Conservation (phyloP, 148 eudicot species). For the Tetragonia tetragonoides region DNA sequence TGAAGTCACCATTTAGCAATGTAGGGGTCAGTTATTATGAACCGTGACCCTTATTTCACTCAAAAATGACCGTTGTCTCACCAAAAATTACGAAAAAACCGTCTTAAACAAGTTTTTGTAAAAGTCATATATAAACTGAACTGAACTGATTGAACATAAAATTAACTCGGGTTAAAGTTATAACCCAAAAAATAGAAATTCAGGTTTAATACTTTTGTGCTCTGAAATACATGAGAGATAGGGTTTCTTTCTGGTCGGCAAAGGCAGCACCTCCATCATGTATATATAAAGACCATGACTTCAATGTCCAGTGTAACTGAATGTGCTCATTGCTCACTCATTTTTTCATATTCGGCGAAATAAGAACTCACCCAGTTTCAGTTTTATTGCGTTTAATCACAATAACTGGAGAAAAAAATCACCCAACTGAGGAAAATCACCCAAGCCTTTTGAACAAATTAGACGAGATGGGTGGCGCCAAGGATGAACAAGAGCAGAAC, state of each 20-base stretch:
- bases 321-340: slow-evolving; percentile 2
- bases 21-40: too few species aligned
- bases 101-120: too few species aligned
- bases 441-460: background rate
- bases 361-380: background rate
- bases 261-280: background rate
- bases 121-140: too few species aligned
- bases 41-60: too few species aligned
- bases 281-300: background rate
- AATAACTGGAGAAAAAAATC: background rate
- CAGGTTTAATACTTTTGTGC: background rate
- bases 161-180: too few species aligned
- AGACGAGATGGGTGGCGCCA: slow-evolving; percentile 50
- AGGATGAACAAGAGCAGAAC: slow-evolving; percentile 35
- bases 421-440: background rate
- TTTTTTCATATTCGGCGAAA: background rate
- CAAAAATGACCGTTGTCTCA: too few species aligned
- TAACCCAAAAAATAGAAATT: background rate
- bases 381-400: background rate
- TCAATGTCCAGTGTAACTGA: background rate
- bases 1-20: too few species aligned
- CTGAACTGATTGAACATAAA: too few species aligned
- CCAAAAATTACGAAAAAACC: too few species aligned
- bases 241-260: slow-evolving; percentile 17
- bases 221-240: slow-evolving; percentile 9